A percentile compares a stretch with the other conserved stretches of the same genome.
Conservation (phyloP, 495 filamentous ascomycete species). For the Podospora comata region DNA sequence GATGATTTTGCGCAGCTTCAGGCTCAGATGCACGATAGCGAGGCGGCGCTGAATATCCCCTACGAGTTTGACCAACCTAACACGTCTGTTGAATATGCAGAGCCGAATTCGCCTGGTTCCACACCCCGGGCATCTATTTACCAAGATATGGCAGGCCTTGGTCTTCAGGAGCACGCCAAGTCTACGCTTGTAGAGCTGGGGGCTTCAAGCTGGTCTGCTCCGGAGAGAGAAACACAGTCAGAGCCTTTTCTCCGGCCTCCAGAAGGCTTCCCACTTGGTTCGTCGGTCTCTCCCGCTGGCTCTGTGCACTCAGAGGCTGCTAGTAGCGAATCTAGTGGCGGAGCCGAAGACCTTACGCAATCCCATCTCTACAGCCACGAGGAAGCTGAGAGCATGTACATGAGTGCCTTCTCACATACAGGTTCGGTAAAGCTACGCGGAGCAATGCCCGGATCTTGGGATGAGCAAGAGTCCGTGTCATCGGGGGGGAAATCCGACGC, state of each 20-base stretch:
- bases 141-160: slow-evolving; percentile 21
- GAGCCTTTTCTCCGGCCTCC: slow-evolving; percentile 37
- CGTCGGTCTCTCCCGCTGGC: slow-evolving; percentile 21
- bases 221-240: slow-evolving; percentile 33
- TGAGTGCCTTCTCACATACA: slow-evolving; percentile 56
- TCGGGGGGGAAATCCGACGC: slow-evolving; percentile 3
- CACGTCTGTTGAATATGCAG: slow-evolving; percentile 22
- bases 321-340: slow-evolving; percentile 21
- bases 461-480: slow-evolving; percentile 30
- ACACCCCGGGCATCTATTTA: slow-evolving; percentile 46
- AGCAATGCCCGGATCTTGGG: slow-evolving; percentile 61
- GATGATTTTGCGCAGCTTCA: slow-evolving; percentile 33
- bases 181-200: slow-evolving; percentile 34
- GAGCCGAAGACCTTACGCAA: slow-evolving; percentile 54
- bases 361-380: slow-evolving; percentile 86
- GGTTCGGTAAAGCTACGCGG: slow-evolving; percentile 40
- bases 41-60: slow-evolving; percentile 49
- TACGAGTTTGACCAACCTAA: slow-evolving; percentile 40
- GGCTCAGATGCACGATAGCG: slow-evolving; percentile 41
- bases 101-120: slow-evolving; percentile 38
- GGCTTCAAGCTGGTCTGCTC: slow-evolving; percentile 31
- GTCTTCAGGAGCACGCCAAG: slow-evolving; percentile 29
- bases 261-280: slow-evolving; percentile 14
- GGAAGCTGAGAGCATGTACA: slow-evolving; percentile 95
- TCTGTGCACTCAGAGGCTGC: slow-evolving; percentile 28